Evolutionary conservation across 2,329 filamentous ascomycete genomes (phyloP), one percentile per base, ranked within the genome.

Genomic region (Phialophora chinensis): DNA sequence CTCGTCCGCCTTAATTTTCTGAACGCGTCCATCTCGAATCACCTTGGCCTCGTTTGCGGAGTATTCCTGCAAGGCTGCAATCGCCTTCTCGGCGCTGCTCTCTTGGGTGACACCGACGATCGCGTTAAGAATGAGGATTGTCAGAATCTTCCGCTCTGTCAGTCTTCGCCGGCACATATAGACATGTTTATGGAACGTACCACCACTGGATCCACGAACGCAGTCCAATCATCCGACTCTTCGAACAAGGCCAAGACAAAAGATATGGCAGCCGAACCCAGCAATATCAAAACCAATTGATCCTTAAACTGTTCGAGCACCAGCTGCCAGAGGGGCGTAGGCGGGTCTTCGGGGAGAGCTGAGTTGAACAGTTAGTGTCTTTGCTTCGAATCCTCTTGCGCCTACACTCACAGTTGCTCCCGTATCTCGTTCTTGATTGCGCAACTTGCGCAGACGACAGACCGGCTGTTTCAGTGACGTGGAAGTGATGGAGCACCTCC

Each of bases 291-390:
- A 72, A 99, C 95, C 56, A 99, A 88, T 80, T 99, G 95, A 78
- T 99, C 95, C 81, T 99, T 97, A 86, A 99, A 99, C 79, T 99
- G 95, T 81, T 99, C 95, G 66, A 99, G 86, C 63, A 99, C 92
- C 70, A 99, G 89, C 81, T 98, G 88, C 95, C 94, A 99, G 56
- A 99, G 79, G 47, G 95, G 95, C 35, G 95, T 99, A 2, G 95
- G 93, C 62, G 95, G 95, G 72, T 99, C 95, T 82, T 99, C 95
- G 54, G 88, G 86, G 63, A 92, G 84, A 64, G 89, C 89, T 91
- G 69, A 58, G 63, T 63, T 33, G 65, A 70, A 44, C 53, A 64
- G 66, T 75, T 69, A 74, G 57, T 50, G 38, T 20, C 38, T 8
- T 42, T n/a, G 38, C 14, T 44, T n/a, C n/a, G 2, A 33, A 58